Evolutionary conservation across 495 filamentous ascomycete species (phyloP).

Genomic region (Penicillium desertorum): DNA sequence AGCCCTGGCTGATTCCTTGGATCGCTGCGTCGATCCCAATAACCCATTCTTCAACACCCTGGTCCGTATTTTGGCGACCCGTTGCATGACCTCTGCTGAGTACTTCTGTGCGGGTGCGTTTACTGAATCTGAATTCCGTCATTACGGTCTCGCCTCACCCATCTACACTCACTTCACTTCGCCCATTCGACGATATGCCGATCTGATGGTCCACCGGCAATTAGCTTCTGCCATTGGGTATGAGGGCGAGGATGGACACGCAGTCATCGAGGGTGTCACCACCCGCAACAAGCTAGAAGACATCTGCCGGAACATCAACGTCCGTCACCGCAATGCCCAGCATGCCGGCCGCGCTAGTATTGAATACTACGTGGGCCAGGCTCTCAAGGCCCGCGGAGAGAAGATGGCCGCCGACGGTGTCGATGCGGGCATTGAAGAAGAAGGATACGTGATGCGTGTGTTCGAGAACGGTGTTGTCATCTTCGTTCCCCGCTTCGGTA

Average conservation of each 20-base stretch:
- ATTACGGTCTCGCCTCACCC: constrained; percentile 91
- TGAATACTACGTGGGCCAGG: constrained; percentile 96
- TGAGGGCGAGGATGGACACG: constrained; percentile 58
- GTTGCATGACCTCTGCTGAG: constrained; percentile 98
- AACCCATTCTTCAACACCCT: constrained; percentile 99
- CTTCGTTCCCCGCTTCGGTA: constrained; percentile 91
- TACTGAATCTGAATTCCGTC: constrained; percentile 87
- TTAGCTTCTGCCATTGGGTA: constrained; percentile 93
- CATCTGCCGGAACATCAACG: constrained; percentile 97
- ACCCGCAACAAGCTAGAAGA: constrained; percentile 77
- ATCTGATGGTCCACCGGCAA: constrained; percentile 90
- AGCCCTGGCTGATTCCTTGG: constrained; percentile 86
- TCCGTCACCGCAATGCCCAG: constrained; percentile 94
- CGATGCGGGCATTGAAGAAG: constrained; percentile 62
- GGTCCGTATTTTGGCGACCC: constrained; percentile 91
- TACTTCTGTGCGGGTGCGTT: constrained; percentile 96
- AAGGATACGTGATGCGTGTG: constrained; percentile 93
- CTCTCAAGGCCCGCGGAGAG: constrained; percentile 77
- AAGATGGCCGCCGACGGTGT: constrained; percentile 40
- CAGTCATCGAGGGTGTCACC: constrained; percentile 70
- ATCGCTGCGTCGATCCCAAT: constrained; percentile 73
- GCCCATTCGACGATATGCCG: constrained; percentile 94
- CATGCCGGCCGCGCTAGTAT: constrained; percentile 89
- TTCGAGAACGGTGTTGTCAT: constrained; percentile 97
- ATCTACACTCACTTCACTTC: constrained; percentile 99